Evolutionary conservation across 805 yeast species (phyloP).

Genomic region (Spathaspora passalidarum): DNA sequence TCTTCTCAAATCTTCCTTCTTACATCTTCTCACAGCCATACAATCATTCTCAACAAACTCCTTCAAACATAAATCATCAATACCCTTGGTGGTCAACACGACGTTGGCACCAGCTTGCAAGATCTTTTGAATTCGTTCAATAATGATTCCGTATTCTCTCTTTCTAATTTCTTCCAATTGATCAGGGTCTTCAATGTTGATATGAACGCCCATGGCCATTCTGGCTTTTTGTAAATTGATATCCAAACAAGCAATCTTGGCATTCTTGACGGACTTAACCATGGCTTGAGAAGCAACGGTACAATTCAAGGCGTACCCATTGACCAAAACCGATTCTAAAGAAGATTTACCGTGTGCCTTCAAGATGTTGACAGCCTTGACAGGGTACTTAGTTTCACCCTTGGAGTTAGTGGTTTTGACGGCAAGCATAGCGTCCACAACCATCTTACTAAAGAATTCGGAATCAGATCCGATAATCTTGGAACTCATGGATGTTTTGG

Average conservation of each 20-base stretch:
- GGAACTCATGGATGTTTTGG: conserved; percentile 95
- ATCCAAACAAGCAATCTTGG: conserved; percentile 85
- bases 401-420: conserved; percentile 86
- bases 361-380: conserved; percentile 91
- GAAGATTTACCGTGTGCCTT: conserved; percentile 97
- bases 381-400: conserved; percentile 91
- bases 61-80: conserved; percentile 88
- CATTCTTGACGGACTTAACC: conserved; percentile 66
- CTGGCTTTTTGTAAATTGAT: conserved; percentile 92
- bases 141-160: conserved; percentile 80
- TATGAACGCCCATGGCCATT: conserved; percentile 98
- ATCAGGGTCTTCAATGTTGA: conserved; percentile 95
- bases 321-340: conserved; percentile 76
- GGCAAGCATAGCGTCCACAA: conserved; percentile 92
- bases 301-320: conserved; percentile 96
- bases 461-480: conserved; percentile 94
- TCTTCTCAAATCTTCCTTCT: conserved; percentile 93
- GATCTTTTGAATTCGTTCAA: conserved; percentile 80
- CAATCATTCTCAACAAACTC: conserved; percentile 88
- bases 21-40: conserved; percentile 96
- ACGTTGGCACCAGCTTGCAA: conserved; percentile 90
- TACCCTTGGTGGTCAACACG: conserved; percentile 89
- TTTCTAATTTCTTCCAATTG: conserved; percentile 90
- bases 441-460: conserved; percentile 85
- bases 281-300: conserved; percentile 97